phyloP scores from a whole-genome alignment of 768 basidiomycete species.

The Rhizopogon salebrosus region DNA sequence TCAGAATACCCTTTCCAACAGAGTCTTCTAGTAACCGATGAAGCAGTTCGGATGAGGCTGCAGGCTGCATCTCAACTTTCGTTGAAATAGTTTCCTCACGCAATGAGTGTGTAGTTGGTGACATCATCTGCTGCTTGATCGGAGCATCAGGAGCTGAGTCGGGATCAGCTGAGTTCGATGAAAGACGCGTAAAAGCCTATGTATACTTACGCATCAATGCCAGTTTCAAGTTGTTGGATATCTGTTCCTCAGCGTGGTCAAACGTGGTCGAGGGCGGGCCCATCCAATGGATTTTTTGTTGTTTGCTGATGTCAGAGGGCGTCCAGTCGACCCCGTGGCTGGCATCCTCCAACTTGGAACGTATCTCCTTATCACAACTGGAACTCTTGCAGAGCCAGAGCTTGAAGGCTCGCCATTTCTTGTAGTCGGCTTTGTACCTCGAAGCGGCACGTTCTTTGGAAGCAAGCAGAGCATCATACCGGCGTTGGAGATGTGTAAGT shows the following conservation, averaged over 20 bases:
- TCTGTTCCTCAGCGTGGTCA: conserved; percentile 3
- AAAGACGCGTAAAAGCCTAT: background rate
- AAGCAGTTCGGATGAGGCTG: background rate
- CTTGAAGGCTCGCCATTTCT: conserved; percentile 45
- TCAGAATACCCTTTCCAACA: background rate
- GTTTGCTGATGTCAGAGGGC: conserved; percentile 22
- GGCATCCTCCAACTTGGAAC: conserved; percentile 19
- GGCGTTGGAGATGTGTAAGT: conserved; percentile 30
- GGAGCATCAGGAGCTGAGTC: background rate
- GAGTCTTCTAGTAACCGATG: background rate
- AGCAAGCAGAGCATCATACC: conserved; percentile 41
- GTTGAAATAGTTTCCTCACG: background rate
- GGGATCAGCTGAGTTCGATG: background rate
- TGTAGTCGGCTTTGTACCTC: conserved; percentile 48
- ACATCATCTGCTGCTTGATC: background rate
- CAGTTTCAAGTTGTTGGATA: background rate
- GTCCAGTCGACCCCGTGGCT: conserved; percentile 23
- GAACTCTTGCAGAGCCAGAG: conserved; percentile 37
- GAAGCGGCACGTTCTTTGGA: conserved; percentile 40
- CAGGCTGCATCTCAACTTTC: background rate
- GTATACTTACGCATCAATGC: background rate
- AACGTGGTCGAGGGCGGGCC: conserved; percentile 9
- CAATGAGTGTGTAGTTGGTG: background rate
- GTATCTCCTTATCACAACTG: conserved; percentile 23
- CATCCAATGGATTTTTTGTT: conserved; percentile 18